Percentiles rank a stretch among this genome's conserved stretches.
Evolutionary conservation across 2,329 filamentous ascomycete species (phyloP).

Genomic region (Sclerotinia borealis): DNA sequence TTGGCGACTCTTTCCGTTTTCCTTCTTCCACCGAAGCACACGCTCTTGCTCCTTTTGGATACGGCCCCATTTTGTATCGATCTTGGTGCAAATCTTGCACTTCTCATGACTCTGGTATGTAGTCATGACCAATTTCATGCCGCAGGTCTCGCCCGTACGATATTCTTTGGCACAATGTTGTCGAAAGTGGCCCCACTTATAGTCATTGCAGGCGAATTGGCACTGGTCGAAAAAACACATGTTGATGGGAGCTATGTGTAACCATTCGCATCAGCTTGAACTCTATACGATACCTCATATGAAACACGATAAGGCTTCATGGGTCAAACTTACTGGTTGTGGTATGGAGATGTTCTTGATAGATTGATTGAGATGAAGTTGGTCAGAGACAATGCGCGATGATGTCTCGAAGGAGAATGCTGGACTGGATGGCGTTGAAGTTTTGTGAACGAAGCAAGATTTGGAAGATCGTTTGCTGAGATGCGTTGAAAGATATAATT

Average conservation of each 20-base stretch:
- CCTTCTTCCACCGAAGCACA: constrained; percentile 68
- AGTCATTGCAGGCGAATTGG: constrained; percentile 79
- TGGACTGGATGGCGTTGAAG: constrained; percentile 12
- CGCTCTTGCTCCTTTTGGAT: constrained; percentile 68
- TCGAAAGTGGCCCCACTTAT: constrained; percentile 90
- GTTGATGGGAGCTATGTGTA: constrained; percentile 32
- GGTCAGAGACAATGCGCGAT: background rate
- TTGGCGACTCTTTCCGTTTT: constrained; percentile 46
- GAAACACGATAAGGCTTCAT: constrained; percentile 16
- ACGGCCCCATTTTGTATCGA: constrained; percentile 75
- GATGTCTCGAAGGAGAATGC: background rate
- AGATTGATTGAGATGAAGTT: background rate
- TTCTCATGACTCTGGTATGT: constrained; percentile 54
- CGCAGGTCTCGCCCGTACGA: constrained; percentile 92
- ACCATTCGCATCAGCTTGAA: constrained; percentile 19
- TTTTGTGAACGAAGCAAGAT: constrained; percentile 18
- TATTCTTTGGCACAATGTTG: constrained; percentile 93
- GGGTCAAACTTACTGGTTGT: constrained; percentile 24
- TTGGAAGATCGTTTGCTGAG: constrained; percentile 19
- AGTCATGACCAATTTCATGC: constrained; percentile 80
- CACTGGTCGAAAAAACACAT: constrained; percentile 98
- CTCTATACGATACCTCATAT: constrained; percentile 9
- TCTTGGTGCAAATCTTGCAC: constrained; percentile 85
- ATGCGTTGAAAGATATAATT: constrained; percentile 11
- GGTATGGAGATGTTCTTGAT: constrained; percentile 10